phyloP scores from a whole-genome alignment of 495 filamentous ascomycete species.

The Xanthoparmelia taractica region DNA sequence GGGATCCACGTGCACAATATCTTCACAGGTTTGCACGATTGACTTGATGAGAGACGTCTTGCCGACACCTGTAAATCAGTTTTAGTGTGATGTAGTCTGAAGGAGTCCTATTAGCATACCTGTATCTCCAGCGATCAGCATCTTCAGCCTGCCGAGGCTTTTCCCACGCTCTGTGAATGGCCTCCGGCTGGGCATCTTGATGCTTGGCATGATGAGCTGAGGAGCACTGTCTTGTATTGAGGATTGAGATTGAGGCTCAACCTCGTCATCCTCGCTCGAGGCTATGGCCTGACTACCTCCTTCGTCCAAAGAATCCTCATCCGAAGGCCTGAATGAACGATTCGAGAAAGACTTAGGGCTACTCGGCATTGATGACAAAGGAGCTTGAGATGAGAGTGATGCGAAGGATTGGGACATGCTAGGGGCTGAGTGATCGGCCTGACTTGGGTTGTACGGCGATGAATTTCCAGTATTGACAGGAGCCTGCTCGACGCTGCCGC shows the following conservation, averaged over 20 bases:
- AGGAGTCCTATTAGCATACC: conserved; percentile 44
- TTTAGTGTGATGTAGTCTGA: conserved; percentile 11
- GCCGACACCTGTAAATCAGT: conserved; percentile 46
- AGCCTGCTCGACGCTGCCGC: conserved; percentile 13
- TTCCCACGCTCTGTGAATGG: conserved; percentile 87
- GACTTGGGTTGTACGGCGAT: conserved; percentile 19
- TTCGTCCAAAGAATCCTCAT: conserved; percentile 48
- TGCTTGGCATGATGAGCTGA: conserved; percentile 95
- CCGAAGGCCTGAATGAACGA: conserved; percentile 42
- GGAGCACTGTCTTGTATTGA: conserved; percentile 47
- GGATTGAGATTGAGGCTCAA: conserved; percentile 25
- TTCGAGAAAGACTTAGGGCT: conserved; percentile 47
- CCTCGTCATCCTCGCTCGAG: conserved; percentile 40
- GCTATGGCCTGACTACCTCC: conserved; percentile 41
- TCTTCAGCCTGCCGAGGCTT: conserved; percentile 75
- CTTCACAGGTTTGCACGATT: conserved; percentile 88
- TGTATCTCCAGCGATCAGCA: conserved; percentile 76
- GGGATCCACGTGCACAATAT: conserved; percentile 93
- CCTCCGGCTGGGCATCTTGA: conserved; percentile 85
- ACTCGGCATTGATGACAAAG: conserved; percentile 43
- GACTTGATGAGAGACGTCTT: conserved; percentile 91
- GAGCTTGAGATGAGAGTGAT: conserved; percentile 41
- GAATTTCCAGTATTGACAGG: conserved; percentile 8
- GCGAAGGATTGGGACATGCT: conserved; percentile 38
- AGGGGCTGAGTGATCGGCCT: conserved; percentile 27